phyloP scores from a whole-genome alignment of 305 asterid species.

The Fraxinus platypoda region DNA sequence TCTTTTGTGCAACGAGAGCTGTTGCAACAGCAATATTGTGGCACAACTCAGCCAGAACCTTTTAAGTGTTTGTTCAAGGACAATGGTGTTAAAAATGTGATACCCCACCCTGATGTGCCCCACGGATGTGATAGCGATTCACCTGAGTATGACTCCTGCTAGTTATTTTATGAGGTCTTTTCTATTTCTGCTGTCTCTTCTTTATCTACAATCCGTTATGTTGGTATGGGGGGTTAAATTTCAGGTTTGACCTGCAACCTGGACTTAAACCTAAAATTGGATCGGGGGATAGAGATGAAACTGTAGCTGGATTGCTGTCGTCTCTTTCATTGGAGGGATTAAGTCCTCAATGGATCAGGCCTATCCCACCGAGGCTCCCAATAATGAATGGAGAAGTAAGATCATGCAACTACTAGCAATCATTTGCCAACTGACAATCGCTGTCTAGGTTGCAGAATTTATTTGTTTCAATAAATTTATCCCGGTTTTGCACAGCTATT shows the following conservation, averaged over 20 bases:
- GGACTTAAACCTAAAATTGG: slow-evolving; percentile 79
- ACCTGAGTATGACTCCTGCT: slow-evolving; percentile 62
- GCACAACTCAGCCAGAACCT: slow-evolving; percentile 48
- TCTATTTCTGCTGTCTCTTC: slow-evolving; percentile 17
- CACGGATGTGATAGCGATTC: slow-evolving; percentile 80
- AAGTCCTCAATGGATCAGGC: slow-evolving; percentile 88
- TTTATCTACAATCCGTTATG: slow-evolving; percentile 19
- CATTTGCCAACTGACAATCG: slow-evolving; percentile 15
- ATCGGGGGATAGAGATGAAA: slow-evolving; percentile 78
- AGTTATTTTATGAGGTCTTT: slow-evolving; percentile 12
- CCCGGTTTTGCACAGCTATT: slow-evolving; percentile 55
- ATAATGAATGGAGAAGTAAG: slow-evolving; percentile 87
- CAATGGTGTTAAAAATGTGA: slow-evolving; percentile 55
- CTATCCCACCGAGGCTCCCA: slow-evolving; percentile 86
- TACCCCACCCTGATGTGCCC: slow-evolving; percentile 91
- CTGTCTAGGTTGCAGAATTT: slow-evolving; percentile 1
- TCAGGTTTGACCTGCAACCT: slow-evolving; percentile 82
- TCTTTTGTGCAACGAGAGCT: slow-evolving; percentile 71
- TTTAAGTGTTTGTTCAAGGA: slow-evolving; percentile 56
- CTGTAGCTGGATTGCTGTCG: slow-evolving; percentile 61
- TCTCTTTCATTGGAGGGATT: slow-evolving; percentile 68
- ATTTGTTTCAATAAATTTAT: slow-evolving; percentile 3
- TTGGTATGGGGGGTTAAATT: slow-evolving; percentile 24
- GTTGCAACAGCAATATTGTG: slow-evolving; percentile 70
- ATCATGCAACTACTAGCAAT: slow-evolving; percentile 13